Evolutionary conservation across 2,329 filamentous ascomycete species (phyloP), one percentile per base, ranked within the genome.

Genomic region (Alternaria sp.): DNA sequence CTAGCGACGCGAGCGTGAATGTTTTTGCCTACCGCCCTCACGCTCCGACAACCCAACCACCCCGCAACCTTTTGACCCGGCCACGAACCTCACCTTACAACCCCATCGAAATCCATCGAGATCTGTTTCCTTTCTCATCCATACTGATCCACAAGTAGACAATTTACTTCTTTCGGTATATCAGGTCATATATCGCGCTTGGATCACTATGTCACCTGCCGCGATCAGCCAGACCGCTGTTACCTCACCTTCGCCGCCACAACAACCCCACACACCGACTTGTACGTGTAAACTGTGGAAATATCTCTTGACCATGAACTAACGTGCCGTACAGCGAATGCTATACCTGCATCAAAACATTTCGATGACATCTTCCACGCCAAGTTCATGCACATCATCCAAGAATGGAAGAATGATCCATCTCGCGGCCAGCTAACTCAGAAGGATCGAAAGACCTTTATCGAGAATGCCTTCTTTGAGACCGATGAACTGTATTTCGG

Each of bases 1-100:
- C 76, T 77, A 78, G 70, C 66, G 77, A 78, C 72, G 75, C 76
- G 76, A 77, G 74, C 72, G 77, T 78, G 76, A 78, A 79, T 79
- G 76, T 74, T 77, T 78, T 78, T 74, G 72, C 70, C 68, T 75
- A 69, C 66, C 66, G 74, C 36, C 68, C 74, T 76, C 69, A 63
- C 73, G 61, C 65, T 69, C 65, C 61, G 56, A 68, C 59, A 64
- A 62, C 66, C 67, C 69, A 69, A 71, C 69, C 71, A 74, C 69
- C 69, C 62, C 66, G 54, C 72, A 55, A 47, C 65, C 57, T 60
- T 40, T 58, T 65, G 52, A 28, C 61, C 47, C 61, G 63, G 64
- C 56, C 57, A 46, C 54, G 40, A 66, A 54, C 57, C 28, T 62
- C 60, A 59, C 70, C 58, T 51, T 68, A 56, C 68, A 69, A 70